phyloP scores from a whole-genome alignment of 371 early-diverging fungal genomes.

The Hamiltosporidium magnivora region DNA sequence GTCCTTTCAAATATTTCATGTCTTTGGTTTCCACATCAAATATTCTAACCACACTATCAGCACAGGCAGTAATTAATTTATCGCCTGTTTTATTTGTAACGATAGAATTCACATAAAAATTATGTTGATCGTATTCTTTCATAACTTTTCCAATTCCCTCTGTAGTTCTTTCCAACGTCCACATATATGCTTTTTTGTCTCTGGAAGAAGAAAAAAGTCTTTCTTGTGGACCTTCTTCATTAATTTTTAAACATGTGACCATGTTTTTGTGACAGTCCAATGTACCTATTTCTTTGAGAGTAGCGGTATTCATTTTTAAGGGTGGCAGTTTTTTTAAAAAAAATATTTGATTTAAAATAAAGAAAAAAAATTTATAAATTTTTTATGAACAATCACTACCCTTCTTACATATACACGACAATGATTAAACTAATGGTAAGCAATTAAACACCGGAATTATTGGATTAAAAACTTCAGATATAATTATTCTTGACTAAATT shows the following conservation, averaged over 20 bases:
- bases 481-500: no score
- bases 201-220: slow-evolving; percentile 39
- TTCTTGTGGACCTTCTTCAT: slow-evolving; percentile 4
- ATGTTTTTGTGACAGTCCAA: slow-evolving; percentile 30
- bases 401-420: no score
- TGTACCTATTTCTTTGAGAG: slow-evolving; percentile 24
- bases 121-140: slow-evolving; percentile 35
- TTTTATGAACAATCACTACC: no score
- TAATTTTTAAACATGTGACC: slow-evolving; percentile 41
- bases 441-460: no score
- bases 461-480: no score
- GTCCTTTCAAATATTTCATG: slow-evolving; percentile 16
- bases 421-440: no score
- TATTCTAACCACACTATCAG: slow-evolving; percentile 33
- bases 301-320: not conserved
- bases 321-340: not conserved
- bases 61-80: slow-evolving; percentile 40
- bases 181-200: slow-evolving; percentile 40
- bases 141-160: slow-evolving; percentile 3
- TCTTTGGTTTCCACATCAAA: slow-evolving; percentile 25
- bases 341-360: not conserved
- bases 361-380: no score
- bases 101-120: slow-evolving; percentile 29
- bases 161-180: slow-evolving; percentile 21
- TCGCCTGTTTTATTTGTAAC: slow-evolving; percentile 15